Conservation (phyloP, 1,284 basidiomycete genomes). For the Coniophora puteana region DNA sequence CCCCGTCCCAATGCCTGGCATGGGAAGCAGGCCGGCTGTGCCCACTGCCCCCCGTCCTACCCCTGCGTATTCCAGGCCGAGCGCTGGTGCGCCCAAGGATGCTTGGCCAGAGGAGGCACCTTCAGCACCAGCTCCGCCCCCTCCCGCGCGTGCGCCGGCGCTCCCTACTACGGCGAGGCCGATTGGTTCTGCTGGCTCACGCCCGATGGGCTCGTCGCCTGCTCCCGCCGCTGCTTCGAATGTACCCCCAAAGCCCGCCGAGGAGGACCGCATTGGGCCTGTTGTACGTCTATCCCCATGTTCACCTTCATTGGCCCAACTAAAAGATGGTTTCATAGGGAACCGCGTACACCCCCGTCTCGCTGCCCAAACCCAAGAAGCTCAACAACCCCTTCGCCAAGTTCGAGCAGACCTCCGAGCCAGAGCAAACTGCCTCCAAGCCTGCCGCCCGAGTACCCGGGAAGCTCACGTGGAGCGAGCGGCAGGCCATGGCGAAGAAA, state of each 20-base stretch:
- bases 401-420: conserved; percentile 37
- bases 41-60: conserved; percentile 43
- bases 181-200: conserved; percentile 15
- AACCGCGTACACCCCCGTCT: conserved; percentile 85
- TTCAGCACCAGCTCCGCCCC: conserved; percentile 31
- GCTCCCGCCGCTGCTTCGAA: conserved; percentile 42
- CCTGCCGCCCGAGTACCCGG: conserved; percentile 41
- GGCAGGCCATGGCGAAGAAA: conserved; percentile 84
- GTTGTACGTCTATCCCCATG: conserved; percentile 36
- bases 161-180: conserved; percentile 15
- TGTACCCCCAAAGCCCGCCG: conserved; percentile 59
- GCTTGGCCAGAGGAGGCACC: conserved; percentile 55
- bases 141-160: conserved; percentile 45
- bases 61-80: conserved; percentile 35
- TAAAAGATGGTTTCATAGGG: conserved; percentile 36
- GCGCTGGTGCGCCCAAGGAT: conserved; percentile 42
- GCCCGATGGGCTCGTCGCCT: conserved; percentile 25
- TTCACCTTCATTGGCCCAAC: background rate
- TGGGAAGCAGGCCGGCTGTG: conserved; percentile 30
- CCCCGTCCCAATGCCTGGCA: conserved; percentile 23
- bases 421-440: conserved; percentile 25
- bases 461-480: conserved; percentile 89
- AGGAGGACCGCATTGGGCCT: conserved; percentile 79
- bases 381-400: conserved; percentile 80
- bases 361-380: conserved; percentile 80